A percentile compares a stretch with the other conserved stretches of the same genome.
phyloP scores from a whole-genome alignment of 495 filamentous ascomycete genomes.

The Aspergillus homomorphus region DNA sequence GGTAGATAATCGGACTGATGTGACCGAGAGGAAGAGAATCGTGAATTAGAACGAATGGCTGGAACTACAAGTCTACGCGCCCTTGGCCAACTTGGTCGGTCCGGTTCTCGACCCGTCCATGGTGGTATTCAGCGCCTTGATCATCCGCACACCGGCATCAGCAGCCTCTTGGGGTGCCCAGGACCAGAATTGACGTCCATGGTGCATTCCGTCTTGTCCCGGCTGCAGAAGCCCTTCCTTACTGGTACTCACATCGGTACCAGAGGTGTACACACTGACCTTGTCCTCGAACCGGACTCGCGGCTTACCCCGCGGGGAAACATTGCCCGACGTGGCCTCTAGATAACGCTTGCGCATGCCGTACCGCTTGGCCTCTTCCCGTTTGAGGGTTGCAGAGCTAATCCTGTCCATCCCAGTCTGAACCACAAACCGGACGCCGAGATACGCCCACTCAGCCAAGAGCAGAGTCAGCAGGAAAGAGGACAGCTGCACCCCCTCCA shows the following conservation, averaged over 20 bases:
- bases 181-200: slow-evolving; percentile 37
- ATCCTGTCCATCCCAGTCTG: slow-evolving; percentile 66
- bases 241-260: slow-evolving; percentile 13
- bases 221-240: slow-evolving; percentile 23
- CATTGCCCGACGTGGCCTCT: slow-evolving; percentile 31
- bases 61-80: not conserved
- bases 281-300: slow-evolving; percentile 40
- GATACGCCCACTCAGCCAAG: slow-evolving; percentile 78
- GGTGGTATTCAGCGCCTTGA: slow-evolving; percentile 30
- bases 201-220: slow-evolving; percentile 26
- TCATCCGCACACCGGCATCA: slow-evolving; percentile 38
- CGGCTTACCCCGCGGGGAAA: slow-evolving; percentile 22
- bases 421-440: slow-evolving; percentile 65
- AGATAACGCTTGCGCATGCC: slow-evolving; percentile 66
- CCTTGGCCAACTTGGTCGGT: slow-evolving; percentile 9
- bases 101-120: not conserved
- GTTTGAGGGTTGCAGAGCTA: slow-evolving; percentile 71
- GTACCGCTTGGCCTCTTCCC: slow-evolving; percentile 70
- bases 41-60: not conserved
- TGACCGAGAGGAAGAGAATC: not conserved
- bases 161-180: slow-evolving; percentile 23
- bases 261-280: slow-evolving; percentile 35
- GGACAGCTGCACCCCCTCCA: slow-evolving; percentile 63
- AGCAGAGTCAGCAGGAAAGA: slow-evolving; percentile 76
- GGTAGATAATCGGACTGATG: not conserved